These are phyloP conservation scores for Hansenula sp. DNA, from an alignment of 1,139 yeast species.

Conservation along the genomic window DNA sequence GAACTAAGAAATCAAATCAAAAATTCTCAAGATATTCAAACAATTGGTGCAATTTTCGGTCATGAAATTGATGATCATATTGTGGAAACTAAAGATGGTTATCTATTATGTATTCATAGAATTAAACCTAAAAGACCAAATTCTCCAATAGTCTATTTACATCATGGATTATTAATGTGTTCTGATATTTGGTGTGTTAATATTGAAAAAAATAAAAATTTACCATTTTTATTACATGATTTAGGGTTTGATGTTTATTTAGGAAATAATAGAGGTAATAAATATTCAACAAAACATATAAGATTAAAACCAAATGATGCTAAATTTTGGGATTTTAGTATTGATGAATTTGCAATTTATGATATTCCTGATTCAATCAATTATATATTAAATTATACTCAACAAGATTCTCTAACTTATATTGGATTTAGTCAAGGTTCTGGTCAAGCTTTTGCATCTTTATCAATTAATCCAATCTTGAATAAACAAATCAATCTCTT, in stretches of 20 bases:
- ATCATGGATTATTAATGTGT: conserved; percentile 89
- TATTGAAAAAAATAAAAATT: conserved; percentile 54
- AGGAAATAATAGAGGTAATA: conserved; percentile 88
- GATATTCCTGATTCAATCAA: conserved; percentile 69
- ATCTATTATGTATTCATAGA: conserved; percentile 50
- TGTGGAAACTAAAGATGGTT: conserved; percentile 47
- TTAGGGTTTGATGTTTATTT: conserved; percentile 59
- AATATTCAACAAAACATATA: conserved; percentile 63
- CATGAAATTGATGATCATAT: conserved; percentile 61
- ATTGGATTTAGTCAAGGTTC: conserved; percentile 1
- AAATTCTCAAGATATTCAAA: conserved; percentile 52
- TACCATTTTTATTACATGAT: conserved; percentile 63
- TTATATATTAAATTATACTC: conserved; percentile 46
- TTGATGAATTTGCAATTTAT: conserved; percentile 70
- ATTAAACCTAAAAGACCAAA: conserved; percentile 37
- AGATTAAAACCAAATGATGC: conserved; percentile 34
- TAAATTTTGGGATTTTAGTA: conserved; percentile 45
- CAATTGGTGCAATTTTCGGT: conserved; percentile 60
- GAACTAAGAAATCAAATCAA: conserved; percentile 24
- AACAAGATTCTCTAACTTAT: conserved; percentile 39
- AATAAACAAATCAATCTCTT: conserved; percentile 67
- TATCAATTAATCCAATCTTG: conserved; percentile 65
- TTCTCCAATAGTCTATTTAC: conserved; percentile 65
- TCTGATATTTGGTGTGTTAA: conserved; percentile 87
- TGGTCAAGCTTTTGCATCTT: conserved; percentile 62